Percentiles rank a stretch among this genome's conserved stretches.
Evolutionary conservation across 179 eudicot species (phyloP).

Genomic region (Spinacia oleracea): DNA sequence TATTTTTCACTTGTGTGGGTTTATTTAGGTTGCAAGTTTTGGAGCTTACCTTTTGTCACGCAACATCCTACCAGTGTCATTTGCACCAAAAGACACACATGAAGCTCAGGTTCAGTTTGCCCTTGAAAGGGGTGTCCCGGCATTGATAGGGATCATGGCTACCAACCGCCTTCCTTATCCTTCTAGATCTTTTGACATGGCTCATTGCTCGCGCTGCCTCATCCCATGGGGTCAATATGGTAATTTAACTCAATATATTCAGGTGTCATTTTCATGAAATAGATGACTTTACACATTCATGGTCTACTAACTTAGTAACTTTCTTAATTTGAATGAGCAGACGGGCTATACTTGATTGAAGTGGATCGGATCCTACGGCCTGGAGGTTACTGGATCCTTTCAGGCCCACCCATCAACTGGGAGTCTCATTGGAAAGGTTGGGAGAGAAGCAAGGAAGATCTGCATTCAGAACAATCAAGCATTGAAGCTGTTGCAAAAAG

Average conservation of each 20-base stretch:
- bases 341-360: slow-evolving; percentile 72
- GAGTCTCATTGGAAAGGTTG: slow-evolving; percentile 69
- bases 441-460: slow-evolving; percentile 53
- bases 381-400: slow-evolving; percentile 88
- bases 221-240: slow-evolving; percentile 79
- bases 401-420: slow-evolving; percentile 94
- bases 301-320: too few relatives aligned
- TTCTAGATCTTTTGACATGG: slow-evolving; percentile 80
- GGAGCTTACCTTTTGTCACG: slow-evolving; percentile 79
- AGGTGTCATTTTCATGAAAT: too few relatives aligned
- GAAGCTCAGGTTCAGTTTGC: slow-evolving; percentile 93
- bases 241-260: slow-evolving; percentile 16
- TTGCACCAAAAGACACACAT: slow-evolving; percentile 91
- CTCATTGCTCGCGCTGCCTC: slow-evolving; percentile 96
- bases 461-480: slow-evolving; percentile 51
- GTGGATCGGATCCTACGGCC: slow-evolving; percentile 74
- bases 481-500: slow-evolving; percentile 66
- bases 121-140: slow-evolving; percentile 83
- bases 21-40: slow-evolving; percentile 77
- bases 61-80: slow-evolving; percentile 70
- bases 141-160: slow-evolving; percentile 75
- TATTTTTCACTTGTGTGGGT: not conserved
- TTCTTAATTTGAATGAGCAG: slow-evolving; percentile 45
- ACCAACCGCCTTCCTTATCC: slow-evolving; percentile 74
- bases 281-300: too few relatives aligned